A percentile compares a stretch with the other conserved stretches of the same genome.
Conservation (phyloP, 1,284 basidiomycete genomes). For the Naganishia sp. region DNA sequence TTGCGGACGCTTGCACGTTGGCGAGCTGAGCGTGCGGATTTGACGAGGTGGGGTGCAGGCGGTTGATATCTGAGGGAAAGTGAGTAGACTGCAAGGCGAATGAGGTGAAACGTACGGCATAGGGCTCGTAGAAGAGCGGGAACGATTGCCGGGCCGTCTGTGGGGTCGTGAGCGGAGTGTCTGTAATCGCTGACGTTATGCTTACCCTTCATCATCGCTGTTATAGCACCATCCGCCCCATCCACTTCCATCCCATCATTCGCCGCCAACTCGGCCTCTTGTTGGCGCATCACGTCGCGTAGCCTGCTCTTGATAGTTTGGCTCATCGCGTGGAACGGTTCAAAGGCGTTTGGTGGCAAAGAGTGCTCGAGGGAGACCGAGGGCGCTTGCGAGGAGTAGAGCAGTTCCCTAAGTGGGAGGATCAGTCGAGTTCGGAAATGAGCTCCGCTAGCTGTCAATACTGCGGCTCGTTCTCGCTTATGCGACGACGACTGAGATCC, state of each 20-base stretch:
- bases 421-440: background rate
- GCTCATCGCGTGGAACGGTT: conserved; percentile 65
- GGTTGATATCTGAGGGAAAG: conserved; percentile 72
- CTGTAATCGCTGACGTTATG: background rate
- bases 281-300: conserved; percentile 63
- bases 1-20: conserved; percentile 34
- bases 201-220: conserved; percentile 16
- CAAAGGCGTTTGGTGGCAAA: conserved; percentile 68
- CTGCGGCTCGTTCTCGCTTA: background rate
- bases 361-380: conserved; percentile 25
- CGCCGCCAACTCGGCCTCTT: conserved; percentile 61
- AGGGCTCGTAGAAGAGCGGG: conserved; percentile 84
- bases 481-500: no score
- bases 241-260: conserved; percentile 57
- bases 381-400: conserved; percentile 64
- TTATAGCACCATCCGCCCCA: conserved; percentile 30
- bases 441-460: background rate
- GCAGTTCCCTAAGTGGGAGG: conserved; percentile 60
- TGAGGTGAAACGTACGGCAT: conserved; percentile 66
- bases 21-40: conserved; percentile 35
- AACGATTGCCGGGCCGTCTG: conserved; percentile 69
- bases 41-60: conserved; percentile 60
- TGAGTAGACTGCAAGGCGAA: background rate
- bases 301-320: conserved; percentile 69
- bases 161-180: conserved; percentile 53